These are phyloP conservation scores for Clonostachys rhizophaga DNA, from an alignment of 2,329 filamentous ascomycete species.

Conservation along the genomic window DNA sequence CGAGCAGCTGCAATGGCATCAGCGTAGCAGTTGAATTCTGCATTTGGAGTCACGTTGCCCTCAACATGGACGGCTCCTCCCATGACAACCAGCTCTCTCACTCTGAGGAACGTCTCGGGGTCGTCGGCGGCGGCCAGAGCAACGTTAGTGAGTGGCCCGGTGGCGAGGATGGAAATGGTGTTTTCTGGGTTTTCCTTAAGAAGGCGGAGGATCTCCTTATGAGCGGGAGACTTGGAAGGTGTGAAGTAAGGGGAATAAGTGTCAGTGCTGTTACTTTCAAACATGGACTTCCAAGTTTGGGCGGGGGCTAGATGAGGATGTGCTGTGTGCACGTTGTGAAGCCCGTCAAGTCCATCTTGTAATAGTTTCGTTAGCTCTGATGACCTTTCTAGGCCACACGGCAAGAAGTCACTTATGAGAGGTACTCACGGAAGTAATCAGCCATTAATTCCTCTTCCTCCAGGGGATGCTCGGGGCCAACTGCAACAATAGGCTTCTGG, in stretches of 20 bases:
- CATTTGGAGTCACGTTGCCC: conserved; percentile 81
- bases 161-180: conserved; percentile 83
- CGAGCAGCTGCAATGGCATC: conserved; percentile 75
- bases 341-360: conserved; percentile 68
- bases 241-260: conserved; percentile 59
- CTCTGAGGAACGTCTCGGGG: conserved; percentile 80
- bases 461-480: conserved; percentile 81
- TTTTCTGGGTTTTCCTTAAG: conserved; percentile 76
- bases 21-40: conserved; percentile 94
- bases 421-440: conserved; percentile 77
- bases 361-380: neutral
- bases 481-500: conserved; percentile 76
- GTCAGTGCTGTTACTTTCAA: conserved; percentile 32
- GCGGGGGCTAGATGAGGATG: conserved; percentile 70
- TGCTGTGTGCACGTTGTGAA: conserved; percentile 70
- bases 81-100: conserved; percentile 93
- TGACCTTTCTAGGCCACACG: neutral
- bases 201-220: conserved; percentile 85
- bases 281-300: conserved; percentile 71
- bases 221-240: conserved; percentile 67
- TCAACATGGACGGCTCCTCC: conserved; percentile 75
- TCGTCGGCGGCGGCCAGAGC: conserved; percentile 86
- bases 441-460: conserved; percentile 77
- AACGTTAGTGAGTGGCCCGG: conserved; percentile 91
- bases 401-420: neutral